These are phyloP conservation scores for Psilocybe mexicana DNA, from an alignment of 1,284 basidiomycete species.

Conservation along the genomic window DNA sequence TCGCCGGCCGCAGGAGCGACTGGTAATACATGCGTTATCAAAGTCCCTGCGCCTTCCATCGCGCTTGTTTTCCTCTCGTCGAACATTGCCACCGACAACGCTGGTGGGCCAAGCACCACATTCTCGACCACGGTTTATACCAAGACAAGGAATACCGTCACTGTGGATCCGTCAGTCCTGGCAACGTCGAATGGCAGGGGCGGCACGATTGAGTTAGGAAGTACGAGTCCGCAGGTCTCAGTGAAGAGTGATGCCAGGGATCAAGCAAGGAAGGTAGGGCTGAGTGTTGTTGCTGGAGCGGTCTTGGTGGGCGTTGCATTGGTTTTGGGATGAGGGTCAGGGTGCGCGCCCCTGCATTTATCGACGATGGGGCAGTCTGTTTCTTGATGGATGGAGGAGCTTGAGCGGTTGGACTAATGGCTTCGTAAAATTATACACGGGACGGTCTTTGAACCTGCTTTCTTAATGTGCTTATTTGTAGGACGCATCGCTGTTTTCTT, in stretches of 20 bases:
- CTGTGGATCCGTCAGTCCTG: conserved; percentile 35
- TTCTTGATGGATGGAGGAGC: too few species aligned
- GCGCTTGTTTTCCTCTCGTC: conserved; percentile 68
- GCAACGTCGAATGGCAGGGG: conserved; percentile 53
- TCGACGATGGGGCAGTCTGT: too few species aligned
- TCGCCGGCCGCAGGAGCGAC: conserved; percentile 36
- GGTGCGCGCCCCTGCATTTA: too few species aligned
- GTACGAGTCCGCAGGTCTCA: conserved; percentile 41
- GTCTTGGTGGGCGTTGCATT: background rate
- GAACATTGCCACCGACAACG: conserved; percentile 34
- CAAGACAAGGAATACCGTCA: conserved; percentile 48
- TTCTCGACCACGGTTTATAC: conserved; percentile 56
- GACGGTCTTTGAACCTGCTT: too few species aligned
- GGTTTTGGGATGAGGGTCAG: background rate
- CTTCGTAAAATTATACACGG: too few species aligned
- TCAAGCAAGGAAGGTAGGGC: background rate
- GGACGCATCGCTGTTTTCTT: too few species aligned
- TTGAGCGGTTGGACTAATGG: too few species aligned
- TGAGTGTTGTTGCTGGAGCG: background rate
- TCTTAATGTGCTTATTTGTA: too few species aligned
- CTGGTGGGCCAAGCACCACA: conserved; percentile 37
- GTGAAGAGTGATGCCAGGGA: conserved; percentile 2
- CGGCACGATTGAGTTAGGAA: conserved; percentile 31
- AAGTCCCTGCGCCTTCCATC: conserved; percentile 70
- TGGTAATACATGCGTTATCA: conserved; percentile 47